Percentiles rank a stretch among this genome's conserved stretches.
Evolutionary conservation across 2,329 filamentous ascomycete genomes (phyloP).

Genomic region (Zasmidium angulare): DNA sequence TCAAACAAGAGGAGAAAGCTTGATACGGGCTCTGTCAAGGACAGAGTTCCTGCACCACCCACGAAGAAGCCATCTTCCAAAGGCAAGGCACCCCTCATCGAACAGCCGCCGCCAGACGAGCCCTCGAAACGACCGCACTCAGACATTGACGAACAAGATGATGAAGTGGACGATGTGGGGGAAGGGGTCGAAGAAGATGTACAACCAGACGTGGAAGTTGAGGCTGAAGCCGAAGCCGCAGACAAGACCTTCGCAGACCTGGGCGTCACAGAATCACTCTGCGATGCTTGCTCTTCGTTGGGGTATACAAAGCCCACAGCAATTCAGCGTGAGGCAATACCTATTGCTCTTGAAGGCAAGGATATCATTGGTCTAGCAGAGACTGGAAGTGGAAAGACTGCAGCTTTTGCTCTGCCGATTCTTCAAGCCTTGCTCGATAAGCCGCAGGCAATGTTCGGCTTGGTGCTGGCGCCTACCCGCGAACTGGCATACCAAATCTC

Average conservation of each 20-base stretch:
- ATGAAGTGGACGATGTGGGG: constrained; percentile 23
- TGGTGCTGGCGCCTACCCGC: constrained; percentile 87
- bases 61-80: not conserved
- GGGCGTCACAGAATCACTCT: constrained; percentile 81
- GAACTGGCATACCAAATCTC: constrained; percentile 92
- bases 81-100: not conserved
- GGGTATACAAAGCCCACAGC: constrained; percentile 85
- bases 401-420: constrained; percentile 90
- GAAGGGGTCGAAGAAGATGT: constrained; percentile 28
- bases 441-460: constrained; percentile 80
- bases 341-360: constrained; percentile 72
- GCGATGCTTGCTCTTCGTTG: constrained; percentile 80
- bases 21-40: constrained; percentile 11
- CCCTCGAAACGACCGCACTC: constrained; percentile 18
- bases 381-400: constrained; percentile 94
- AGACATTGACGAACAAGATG: constrained; percentile 11
- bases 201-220: constrained; percentile 23
- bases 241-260: constrained; percentile 67
- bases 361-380: constrained; percentile 94
- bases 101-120: not conserved
- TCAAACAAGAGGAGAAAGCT: constrained; percentile 45
- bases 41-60: constrained; percentile 7
- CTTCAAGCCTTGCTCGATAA: constrained; percentile 87
- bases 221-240: constrained; percentile 16
- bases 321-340: constrained; percentile 85